Conservation (phyloP, 495 filamentous ascomycete genomes). For the Aspergillus incahuasiensis region DNA sequence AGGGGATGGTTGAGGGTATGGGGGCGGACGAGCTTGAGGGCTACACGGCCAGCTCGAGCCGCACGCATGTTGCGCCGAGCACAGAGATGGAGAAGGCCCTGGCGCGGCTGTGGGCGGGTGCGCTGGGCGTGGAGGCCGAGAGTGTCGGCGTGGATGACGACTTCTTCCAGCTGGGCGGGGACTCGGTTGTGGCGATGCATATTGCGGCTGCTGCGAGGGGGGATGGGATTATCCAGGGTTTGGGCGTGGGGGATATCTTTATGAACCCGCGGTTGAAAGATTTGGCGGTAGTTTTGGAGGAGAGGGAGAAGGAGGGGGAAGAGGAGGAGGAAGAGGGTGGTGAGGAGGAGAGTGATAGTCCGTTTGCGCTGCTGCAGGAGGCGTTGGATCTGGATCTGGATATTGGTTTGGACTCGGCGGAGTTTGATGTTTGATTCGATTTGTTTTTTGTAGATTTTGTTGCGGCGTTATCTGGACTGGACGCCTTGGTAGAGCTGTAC, state of each 20-base stretch:
- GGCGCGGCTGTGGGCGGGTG: neutral
- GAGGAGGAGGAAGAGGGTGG: neutral
- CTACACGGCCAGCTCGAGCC: neutral
- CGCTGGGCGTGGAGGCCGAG: neutral
- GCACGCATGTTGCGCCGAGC: neutral
- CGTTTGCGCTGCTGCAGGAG: neutral
- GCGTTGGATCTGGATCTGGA: neutral
- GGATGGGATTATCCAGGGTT: neutral
- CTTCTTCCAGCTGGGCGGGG: neutral
- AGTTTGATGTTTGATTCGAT: too few species aligned
- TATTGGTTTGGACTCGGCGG: too few species aligned
- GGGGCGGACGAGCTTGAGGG: neutral
- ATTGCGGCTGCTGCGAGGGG: neutral
- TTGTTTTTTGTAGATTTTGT: too few species aligned
- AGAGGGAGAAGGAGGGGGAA: neutral
- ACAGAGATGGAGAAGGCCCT: neutral
- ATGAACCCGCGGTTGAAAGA: neutral
- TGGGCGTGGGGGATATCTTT: neutral
- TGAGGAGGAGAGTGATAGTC: neutral
- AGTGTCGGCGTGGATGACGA: neutral
- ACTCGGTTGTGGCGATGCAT: neutral
- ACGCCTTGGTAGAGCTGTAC: too few species aligned
- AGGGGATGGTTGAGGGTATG: neutral
- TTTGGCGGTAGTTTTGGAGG: neutral
- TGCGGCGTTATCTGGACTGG: too few species aligned